Percentiles rank a stretch among this genome's conserved stretches.
Evolutionary conservation across 805 yeast species (phyloP).

Genomic region (Teunomyces panamensis): DNA sequence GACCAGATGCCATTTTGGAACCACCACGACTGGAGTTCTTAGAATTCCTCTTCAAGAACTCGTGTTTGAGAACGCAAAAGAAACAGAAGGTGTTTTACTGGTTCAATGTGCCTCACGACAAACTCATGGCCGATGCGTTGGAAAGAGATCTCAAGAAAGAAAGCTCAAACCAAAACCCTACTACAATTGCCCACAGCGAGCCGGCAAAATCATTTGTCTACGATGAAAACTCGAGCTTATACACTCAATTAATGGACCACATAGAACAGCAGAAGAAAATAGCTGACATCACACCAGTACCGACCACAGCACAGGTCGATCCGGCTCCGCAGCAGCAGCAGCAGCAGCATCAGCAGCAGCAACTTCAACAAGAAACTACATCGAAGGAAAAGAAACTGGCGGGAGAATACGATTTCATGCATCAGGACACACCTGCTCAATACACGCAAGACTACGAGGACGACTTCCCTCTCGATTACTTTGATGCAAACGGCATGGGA

Average conservation of each 20-base stretch:
- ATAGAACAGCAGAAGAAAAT: slow-evolving; percentile 26
- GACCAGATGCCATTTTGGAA: slow-evolving; percentile 83
- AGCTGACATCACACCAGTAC: background rate
- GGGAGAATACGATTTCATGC: slow-evolving; percentile 14
- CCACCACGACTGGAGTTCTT: slow-evolving; percentile 82
- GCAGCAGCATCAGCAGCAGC: background rate
- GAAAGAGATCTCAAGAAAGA: slow-evolving; percentile 90
- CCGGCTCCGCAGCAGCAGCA: background rate
- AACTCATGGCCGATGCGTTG: slow-evolving; percentile 86
- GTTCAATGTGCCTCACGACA: slow-evolving; percentile 94
- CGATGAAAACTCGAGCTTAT: slow-evolving; percentile 50
- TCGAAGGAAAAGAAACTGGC: slow-evolving; percentile 3
- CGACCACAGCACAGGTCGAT: slow-evolving; percentile 1
- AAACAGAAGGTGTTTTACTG: slow-evolving; percentile 96
- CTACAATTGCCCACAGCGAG: slow-evolving; percentile 70
- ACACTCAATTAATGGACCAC: slow-evolving; percentile 53
- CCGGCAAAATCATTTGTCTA: slow-evolving; percentile 78
- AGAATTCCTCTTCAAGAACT: slow-evolving; percentile 78
- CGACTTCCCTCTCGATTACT: slow-evolving; percentile 71
- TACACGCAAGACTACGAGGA: slow-evolving; percentile 44
- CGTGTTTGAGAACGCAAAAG: slow-evolving; percentile 89
- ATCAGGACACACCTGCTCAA: slow-evolving; percentile 23
- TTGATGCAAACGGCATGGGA: slow-evolving; percentile 42
- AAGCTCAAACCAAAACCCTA: slow-evolving; percentile 53
- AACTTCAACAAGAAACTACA: background rate